Evolutionary conservation across 2,329 filamentous ascomycete genomes (phyloP).

Genomic region (Aspergillus clavatus): DNA sequence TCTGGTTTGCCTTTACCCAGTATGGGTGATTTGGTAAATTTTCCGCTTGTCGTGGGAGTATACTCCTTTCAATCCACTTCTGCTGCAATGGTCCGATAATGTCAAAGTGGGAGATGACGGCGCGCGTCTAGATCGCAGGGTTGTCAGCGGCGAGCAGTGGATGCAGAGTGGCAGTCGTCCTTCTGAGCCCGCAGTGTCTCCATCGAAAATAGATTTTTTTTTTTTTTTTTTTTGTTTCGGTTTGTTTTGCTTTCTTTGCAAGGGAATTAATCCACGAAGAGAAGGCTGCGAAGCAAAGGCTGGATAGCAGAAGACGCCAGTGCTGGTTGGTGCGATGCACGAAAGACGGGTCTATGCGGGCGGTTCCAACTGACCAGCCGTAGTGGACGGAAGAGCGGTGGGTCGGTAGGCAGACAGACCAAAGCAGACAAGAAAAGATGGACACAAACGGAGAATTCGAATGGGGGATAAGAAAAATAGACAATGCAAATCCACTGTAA

Average conservation of each 20-base stretch:
- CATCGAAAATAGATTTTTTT: conserved; percentile 31
- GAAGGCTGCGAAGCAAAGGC: background rate
- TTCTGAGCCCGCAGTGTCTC: conserved; percentile 30
- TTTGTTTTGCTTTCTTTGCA: background rate
- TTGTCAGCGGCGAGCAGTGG: conserved; percentile 29
- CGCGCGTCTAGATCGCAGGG: conserved; percentile 22
- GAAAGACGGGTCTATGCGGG: conserved; percentile 6
- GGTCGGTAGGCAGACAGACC: background rate
- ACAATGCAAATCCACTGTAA: no score
- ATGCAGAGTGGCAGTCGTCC: conserved; percentile 19
- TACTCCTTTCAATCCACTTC: conserved; percentile 17
- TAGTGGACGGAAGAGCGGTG: background rate
- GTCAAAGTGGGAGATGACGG: conserved; percentile 21
- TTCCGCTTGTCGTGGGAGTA: conserved; percentile 7
- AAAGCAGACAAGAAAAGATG: conserved; percentile 2
- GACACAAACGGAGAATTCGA: conserved; percentile 13
- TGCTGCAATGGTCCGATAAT: conserved; percentile 7
- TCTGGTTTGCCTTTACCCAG: conserved; percentile 15
- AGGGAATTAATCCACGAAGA: no score
- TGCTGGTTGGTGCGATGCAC: background rate
- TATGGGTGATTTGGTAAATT: conserved; percentile 1
- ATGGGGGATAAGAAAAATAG: conserved; percentile 20
- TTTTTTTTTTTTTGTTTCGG: background rate
- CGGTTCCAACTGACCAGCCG: background rate
- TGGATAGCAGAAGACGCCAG: conserved; percentile 6